These are phyloP conservation scores for Rubia tinctorum DNA, from an alignment of 305 asterid species.

Conservation along the genomic window DNA sequence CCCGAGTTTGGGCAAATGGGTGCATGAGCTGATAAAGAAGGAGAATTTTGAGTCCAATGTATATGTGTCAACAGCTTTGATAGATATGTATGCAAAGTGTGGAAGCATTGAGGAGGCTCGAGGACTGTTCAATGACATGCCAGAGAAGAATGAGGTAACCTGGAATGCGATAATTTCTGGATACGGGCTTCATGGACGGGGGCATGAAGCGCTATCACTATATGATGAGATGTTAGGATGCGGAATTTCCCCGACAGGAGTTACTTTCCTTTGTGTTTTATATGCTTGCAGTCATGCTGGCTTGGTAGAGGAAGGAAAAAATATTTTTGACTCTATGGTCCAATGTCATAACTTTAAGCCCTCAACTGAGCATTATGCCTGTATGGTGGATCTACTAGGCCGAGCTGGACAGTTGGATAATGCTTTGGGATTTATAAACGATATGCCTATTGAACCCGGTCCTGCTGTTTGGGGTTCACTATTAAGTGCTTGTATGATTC, in stretches of 20 bases:
- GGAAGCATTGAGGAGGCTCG: slow-evolving; percentile 69
- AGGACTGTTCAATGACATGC: slow-evolving; percentile 44
- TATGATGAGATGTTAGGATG: slow-evolving; percentile 49
- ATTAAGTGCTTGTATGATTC: slow-evolving; percentile 79
- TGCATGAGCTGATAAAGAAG: slow-evolving; percentile 54
- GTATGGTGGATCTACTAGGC: slow-evolving; percentile 85
- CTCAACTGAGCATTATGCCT: slow-evolving; percentile 66
- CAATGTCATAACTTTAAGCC: slow-evolving; percentile 55
- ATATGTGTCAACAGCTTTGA: slow-evolving; percentile 63
- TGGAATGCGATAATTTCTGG: slow-evolving; percentile 90
- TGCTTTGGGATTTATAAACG: slow-evolving; percentile 53
- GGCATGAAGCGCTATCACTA: slow-evolving; percentile 50
- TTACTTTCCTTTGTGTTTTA: slow-evolving; percentile 59
- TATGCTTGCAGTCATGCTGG: slow-evolving; percentile 92
- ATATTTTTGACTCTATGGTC: slow-evolving; percentile 51
- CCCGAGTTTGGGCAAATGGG: slow-evolving; percentile 69
- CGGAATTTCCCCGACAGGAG: slow-evolving; percentile 47
- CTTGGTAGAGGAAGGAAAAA: slow-evolving; percentile 71
- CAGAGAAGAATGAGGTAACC: slow-evolving; percentile 60
- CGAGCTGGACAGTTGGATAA: slow-evolving; percentile 66
- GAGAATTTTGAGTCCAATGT: slow-evolving; percentile 53
- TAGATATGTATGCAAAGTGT: slow-evolving; percentile 85
- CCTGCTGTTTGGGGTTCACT: slow-evolving; percentile 85
- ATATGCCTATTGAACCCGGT: slow-evolving; percentile 64
- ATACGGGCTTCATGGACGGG: slow-evolving; percentile 76